Evolutionary conservation across 495 filamentous ascomycete species (phyloP).

Genomic region (Penicillium desertorum): DNA sequence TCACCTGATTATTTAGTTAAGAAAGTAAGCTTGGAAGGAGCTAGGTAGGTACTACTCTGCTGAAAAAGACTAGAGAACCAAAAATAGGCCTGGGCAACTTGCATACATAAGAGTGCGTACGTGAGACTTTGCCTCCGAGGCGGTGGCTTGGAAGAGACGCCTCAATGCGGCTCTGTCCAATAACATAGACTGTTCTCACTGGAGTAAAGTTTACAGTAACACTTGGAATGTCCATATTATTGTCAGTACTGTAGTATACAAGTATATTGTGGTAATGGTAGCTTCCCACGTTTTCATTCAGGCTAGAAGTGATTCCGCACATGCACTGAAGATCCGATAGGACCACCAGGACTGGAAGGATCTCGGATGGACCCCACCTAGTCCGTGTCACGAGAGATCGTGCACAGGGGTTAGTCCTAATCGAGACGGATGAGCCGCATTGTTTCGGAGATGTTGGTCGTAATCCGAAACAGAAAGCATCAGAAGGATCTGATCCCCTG

Average conservation of each 20-base stretch:
- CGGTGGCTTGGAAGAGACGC: conserved; percentile 1
- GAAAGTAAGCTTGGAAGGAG: too few species aligned
- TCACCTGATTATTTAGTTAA: too few species aligned
- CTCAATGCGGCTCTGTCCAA: background rate
- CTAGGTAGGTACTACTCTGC: too few species aligned
- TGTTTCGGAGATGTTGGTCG: conserved; percentile 1
- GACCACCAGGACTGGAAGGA: background rate
- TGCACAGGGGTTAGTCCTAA: background rate
- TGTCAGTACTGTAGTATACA: too few species aligned
- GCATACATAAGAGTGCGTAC: background rate
- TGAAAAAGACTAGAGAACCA: background rate
- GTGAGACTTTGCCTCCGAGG: conserved; percentile 2
- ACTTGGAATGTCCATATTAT: too few species aligned
- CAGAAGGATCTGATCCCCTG: background rate
- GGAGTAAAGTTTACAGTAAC: background rate
- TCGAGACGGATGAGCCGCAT: conserved; percentile 1
- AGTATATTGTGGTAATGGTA: too few species aligned
- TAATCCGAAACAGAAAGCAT: background rate
- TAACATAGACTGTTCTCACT: background rate
- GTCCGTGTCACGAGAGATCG: conserved; percentile 5
- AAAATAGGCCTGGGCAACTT: background rate
- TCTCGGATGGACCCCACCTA: conserved; percentile 1
- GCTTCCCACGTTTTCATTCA: background rate
- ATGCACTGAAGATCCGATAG: conserved; percentile 3
- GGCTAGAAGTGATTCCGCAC: background rate